Percentiles rank a stretch among this genome's conserved stretches.
phyloP scores from a whole-genome alignment of 495 filamentous ascomycete species.

The Trichoderma orchidacearum region DNA sequence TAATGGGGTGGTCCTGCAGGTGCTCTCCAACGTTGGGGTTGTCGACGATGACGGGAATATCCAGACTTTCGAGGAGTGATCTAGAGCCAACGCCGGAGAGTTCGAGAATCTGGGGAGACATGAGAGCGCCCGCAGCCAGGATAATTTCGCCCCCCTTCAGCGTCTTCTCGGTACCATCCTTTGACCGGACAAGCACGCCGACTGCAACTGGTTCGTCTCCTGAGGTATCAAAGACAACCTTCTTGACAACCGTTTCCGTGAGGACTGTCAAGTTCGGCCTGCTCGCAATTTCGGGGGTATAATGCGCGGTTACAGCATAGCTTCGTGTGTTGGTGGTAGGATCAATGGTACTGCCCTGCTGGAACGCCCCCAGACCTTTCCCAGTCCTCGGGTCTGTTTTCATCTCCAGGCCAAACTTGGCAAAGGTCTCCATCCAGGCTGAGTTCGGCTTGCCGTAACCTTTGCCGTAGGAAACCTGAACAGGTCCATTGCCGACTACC shows the following conservation, averaged over 20 bases:
- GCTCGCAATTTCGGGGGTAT: slow-evolving; percentile 15
- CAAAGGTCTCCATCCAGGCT: slow-evolving; percentile 7
- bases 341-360: slow-evolving; percentile 20
- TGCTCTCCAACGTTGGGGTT: slow-evolving; percentile 68
- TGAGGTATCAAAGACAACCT: slow-evolving; percentile 26
- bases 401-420: slow-evolving; percentile 14
- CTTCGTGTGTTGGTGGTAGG: slow-evolving; percentile 21
- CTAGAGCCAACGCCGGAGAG: slow-evolving; percentile 65
- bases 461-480: slow-evolving; percentile 22
- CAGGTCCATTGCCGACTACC: slow-evolving; percentile 24
- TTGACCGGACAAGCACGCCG: slow-evolving; percentile 14
- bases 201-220: slow-evolving; percentile 7
- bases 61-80: slow-evolving; percentile 46
- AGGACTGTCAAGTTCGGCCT: slow-evolving; percentile 31
- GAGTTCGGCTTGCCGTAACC: slow-evolving; percentile 14
- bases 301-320: slow-evolving; percentile 25
- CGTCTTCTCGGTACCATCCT: slow-evolving; percentile 8
- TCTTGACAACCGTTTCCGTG: slow-evolving; percentile 28
- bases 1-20: slow-evolving; percentile 34
- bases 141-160: slow-evolving; percentile 40
- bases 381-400: slow-evolving; percentile 21
- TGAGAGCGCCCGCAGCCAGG: slow-evolving; percentile 43
- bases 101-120: slow-evolving; percentile 48
- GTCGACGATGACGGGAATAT: slow-evolving; percentile 56
- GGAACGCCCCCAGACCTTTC: slow-evolving; percentile 24